Conservation (phyloP, 208 protist species). For the Crithidia thermophila region DNA sequence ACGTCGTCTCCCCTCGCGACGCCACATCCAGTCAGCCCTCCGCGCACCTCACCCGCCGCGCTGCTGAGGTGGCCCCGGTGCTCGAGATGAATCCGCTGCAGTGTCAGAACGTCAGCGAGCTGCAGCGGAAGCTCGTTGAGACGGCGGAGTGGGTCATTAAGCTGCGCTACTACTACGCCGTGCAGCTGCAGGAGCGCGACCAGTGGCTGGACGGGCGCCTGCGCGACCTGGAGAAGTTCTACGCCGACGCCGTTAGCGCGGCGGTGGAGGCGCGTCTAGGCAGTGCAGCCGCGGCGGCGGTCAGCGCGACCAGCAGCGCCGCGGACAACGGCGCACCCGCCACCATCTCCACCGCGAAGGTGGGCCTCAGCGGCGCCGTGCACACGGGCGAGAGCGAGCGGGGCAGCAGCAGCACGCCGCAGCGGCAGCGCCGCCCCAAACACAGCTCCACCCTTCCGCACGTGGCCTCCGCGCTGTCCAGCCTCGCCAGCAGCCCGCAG, state of each 20-base stretch:
- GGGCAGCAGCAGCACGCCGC: not conserved
- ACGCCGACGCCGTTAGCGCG: not conserved
- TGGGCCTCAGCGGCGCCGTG: not conserved
- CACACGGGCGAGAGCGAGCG: constrained; percentile 2
- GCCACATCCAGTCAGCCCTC: constrained; percentile 21
- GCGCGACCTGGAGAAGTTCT: constrained; percentile 30
- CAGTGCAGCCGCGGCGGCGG: not conserved
- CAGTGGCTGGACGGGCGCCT: constrained; percentile 53
- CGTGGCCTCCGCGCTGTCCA: not conserved
- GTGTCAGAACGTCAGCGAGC: constrained; percentile 42
- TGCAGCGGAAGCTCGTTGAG: constrained; percentile 72
- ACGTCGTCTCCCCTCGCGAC: constrained; percentile 21
- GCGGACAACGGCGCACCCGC: constrained; percentile 8
- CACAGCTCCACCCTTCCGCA: not conserved
- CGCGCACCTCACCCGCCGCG: constrained; percentile 45
- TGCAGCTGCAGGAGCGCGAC: constrained; percentile 55
- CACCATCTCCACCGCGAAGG: constrained; percentile 9
- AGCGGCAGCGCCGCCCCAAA: not conserved
- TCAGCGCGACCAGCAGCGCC: constrained; percentile 2
- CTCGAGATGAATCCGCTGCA: constrained; percentile 64
- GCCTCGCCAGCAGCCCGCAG: constrained; percentile 8
- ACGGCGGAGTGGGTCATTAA: constrained; percentile 54
- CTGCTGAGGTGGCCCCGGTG: constrained; percentile 49
- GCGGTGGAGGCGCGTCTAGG: not conserved
- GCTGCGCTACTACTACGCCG: constrained; percentile 53